Percentiles rank a stretch among this genome's conserved stretches.
These are phyloP conservation scores for Amphicarpaea edgeworthii DNA, from an alignment of 306 rosid species.

Conservation along the genomic window DNA sequence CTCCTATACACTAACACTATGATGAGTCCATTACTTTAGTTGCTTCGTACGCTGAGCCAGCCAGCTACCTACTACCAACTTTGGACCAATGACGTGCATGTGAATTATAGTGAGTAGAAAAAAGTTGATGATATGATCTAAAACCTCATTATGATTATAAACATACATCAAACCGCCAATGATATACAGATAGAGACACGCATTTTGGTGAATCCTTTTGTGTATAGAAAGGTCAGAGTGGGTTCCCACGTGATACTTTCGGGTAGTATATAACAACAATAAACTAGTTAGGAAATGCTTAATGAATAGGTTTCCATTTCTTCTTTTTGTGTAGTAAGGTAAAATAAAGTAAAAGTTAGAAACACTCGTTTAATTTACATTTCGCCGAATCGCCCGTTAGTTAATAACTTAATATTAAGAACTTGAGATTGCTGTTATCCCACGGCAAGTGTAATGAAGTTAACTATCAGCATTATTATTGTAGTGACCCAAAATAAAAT, in stretches of 20 bases:
- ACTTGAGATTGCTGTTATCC: constrained; percentile 34
- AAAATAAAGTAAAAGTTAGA: neutral
- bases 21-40: constrained; percentile 35
- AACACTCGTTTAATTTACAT: constrained; percentile 9
- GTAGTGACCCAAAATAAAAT: constrained; percentile 2
- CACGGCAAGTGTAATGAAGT: constrained; percentile 29
- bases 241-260: neutral
- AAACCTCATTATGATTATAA: neutral
- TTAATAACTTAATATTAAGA: constrained; percentile 5
- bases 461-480: neutral
- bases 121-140: constrained; percentile 10
- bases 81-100: constrained; percentile 11
- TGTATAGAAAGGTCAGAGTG: constrained; percentile 14
- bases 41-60: neutral
- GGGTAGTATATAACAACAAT: neutral
- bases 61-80: constrained; percentile 52
- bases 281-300: neutral
- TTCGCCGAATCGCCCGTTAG: no score
- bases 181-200: constrained; percentile 33
- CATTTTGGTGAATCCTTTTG: constrained; percentile 16
- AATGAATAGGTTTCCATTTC: neutral
- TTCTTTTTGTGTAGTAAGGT: constrained; percentile 1
- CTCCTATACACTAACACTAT: constrained; percentile 35
- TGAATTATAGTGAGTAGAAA: constrained; percentile 25
- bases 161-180: neutral